Percentiles rank a stretch among this genome's conserved stretches.
Evolutionary conservation across 2,329 filamentous ascomycete genomes (phyloP).

Genomic region (Rachicladosporium sp.): DNA sequence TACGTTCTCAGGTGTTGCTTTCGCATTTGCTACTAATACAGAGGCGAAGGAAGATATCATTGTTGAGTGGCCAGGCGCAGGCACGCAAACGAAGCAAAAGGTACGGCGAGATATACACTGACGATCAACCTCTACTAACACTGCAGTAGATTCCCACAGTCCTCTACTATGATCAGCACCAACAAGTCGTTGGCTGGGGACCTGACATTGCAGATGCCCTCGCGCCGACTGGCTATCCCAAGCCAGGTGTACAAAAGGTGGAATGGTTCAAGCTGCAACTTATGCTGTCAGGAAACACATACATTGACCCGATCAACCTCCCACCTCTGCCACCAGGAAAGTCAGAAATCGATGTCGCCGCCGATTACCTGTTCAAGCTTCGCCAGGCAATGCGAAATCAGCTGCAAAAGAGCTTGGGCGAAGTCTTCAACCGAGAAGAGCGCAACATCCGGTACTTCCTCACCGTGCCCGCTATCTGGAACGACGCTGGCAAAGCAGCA

Average conservation of each 20-base stretch:
- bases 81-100: constrained; percentile 98
- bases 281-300: constrained; percentile 97
- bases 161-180: constrained; percentile 98
- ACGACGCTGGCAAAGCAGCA: constrained; percentile 94
- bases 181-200: constrained; percentile 99
- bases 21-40: constrained; percentile 85
- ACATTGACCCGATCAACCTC: constrained; percentile 97
- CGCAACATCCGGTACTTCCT: constrained; percentile 96
- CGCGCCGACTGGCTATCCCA: constrained; percentile 92
- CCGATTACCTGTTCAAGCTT: constrained; percentile 96
- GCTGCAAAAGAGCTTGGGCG: constrained; percentile 88
- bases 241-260: constrained; percentile 94
- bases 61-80: constrained; percentile 95
- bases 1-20: constrained; percentile 94
- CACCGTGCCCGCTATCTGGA: constrained; percentile 99
- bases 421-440: constrained; percentile 96
- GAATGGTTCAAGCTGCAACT: constrained; percentile 99
- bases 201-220: constrained; percentile 95
- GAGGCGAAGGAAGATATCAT: constrained; percentile 98
- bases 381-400: constrained; percentile 94
- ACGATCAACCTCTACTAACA: neutral
- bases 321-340: constrained; percentile 94
- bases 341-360: constrained; percentile 98
- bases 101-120: constrained; percentile 37
- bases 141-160: constrained; percentile 76